Percentiles rank a stretch among this genome's conserved stretches.
These are phyloP conservation scores for Lactarius deliciosus DNA, from an alignment of 768 basidiomycete genomes.

Conservation along the genomic window DNA sequence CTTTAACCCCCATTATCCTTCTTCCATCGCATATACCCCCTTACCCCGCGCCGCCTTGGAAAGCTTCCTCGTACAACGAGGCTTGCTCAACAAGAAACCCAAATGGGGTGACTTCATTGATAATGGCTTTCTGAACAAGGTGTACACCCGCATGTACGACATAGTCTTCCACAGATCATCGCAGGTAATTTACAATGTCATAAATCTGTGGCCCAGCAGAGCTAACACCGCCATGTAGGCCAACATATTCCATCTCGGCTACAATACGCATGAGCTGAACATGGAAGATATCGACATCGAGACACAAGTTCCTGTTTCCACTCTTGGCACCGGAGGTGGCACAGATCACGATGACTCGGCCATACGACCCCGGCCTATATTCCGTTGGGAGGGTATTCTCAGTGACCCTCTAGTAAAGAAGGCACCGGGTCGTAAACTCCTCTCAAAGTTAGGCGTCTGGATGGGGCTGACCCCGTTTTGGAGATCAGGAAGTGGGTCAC, in stretches of 20 bases:
- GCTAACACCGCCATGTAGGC: conserved; percentile 42
- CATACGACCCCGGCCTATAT: conserved; percentile 60
- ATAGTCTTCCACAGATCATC: conserved; percentile 55
- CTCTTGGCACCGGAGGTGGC: conserved; percentile 64
- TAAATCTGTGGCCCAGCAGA: not conserved
- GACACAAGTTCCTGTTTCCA: conserved; percentile 50
- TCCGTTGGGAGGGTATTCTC: conserved; percentile 70
- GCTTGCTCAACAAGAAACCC: conserved; percentile 49
- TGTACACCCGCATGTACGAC: conserved; percentile 71
- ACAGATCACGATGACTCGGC: conserved; percentile 66
- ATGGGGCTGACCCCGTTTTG: conserved; percentile 65
- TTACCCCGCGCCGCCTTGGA: conserved; percentile 64
- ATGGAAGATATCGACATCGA: conserved; percentile 64
- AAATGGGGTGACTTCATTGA: conserved; percentile 53
- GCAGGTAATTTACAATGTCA: conserved; percentile 43
- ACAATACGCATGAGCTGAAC: conserved; percentile 48
- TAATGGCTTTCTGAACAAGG: conserved; percentile 65
- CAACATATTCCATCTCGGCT: conserved; percentile 62
- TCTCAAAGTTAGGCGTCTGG: conserved; percentile 63
- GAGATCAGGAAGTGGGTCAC: conserved; percentile 50
- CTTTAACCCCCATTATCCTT: conserved; percentile 71
- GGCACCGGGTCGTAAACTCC: conserved; percentile 16
- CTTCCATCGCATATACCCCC: conserved; percentile 72
- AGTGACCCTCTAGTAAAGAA: conserved; percentile 48
- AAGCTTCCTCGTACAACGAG: conserved; percentile 60